Conservation (phyloP, 179 eudicot species). For the Vitellaria paradoxa region DNA sequence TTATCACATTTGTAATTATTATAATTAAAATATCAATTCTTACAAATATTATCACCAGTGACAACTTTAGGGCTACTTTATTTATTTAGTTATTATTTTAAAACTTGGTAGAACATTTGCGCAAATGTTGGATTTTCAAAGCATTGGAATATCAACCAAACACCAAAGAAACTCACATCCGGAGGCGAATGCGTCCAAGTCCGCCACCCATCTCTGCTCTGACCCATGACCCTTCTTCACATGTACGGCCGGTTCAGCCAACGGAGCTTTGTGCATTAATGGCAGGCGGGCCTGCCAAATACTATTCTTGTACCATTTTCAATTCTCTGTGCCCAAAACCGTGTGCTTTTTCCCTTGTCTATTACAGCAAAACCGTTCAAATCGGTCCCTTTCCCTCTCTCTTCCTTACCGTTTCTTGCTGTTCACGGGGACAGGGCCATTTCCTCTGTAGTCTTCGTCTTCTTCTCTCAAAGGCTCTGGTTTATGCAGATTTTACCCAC, state of each 20-base stretch:
- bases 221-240: neutral
- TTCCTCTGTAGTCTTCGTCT: neutral
- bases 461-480: neutral
- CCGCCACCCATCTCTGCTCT: too few relatives aligned
- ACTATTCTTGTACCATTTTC: neutral
- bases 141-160: neutral
- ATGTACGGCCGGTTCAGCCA: conserved; percentile 6
- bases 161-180: neutral
- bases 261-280: neutral
- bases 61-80: too few relatives aligned
- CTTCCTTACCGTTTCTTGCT: neutral
- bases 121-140: neutral
- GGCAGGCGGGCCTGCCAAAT: neutral
- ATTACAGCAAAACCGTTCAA: neutral
- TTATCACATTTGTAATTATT: too few relatives aligned
- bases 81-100: too few relatives aligned
- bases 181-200: neutral
- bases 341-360: neutral
- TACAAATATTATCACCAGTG: too few relatives aligned
- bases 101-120: neutral
- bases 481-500: neutral
- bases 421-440: neutral
- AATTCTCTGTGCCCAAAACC: neutral
- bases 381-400: conserved; percentile 1
- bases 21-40: too few relatives aligned